These are phyloP conservation scores for Globisporangium abappressorium DNA, from an alignment of 352 stramenopile genomes.

Conservation along the genomic window DNA sequence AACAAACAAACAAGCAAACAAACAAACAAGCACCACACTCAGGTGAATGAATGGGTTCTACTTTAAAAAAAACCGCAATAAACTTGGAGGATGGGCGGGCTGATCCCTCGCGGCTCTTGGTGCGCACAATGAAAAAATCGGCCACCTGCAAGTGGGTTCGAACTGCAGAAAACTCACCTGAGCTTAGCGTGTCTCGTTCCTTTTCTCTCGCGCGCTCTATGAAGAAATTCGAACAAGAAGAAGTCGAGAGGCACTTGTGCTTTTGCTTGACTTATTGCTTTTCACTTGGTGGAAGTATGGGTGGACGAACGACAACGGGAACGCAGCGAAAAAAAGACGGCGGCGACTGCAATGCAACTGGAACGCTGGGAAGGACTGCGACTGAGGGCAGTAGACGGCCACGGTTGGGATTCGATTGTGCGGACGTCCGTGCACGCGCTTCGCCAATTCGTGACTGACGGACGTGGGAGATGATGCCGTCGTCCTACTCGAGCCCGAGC, in stretches of 20 bases:
- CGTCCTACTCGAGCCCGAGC: neutral
- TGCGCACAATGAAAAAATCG: slow-evolving; percentile 12
- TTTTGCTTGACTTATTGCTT: slow-evolving; percentile 6
- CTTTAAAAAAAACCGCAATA: slow-evolving; percentile 3
- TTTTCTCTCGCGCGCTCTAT: neutral
- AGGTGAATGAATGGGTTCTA: neutral
- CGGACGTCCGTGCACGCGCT: neutral
- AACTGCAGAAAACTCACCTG: slow-evolving; percentile 4
- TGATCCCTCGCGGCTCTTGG: slow-evolving; percentile 7
- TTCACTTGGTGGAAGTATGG: neutral
- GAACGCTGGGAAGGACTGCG: neutral
- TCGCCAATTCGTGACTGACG: slow-evolving; percentile 10
- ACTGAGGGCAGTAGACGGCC: slow-evolving; percentile 2
- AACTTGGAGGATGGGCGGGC: neutral
- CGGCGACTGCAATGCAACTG: neutral
- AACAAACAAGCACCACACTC: neutral
- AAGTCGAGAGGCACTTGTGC: neutral
- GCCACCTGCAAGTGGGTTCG: slow-evolving; percentile 10
- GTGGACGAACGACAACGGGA: neutral
- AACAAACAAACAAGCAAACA: neutral
- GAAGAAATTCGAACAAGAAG: neutral
- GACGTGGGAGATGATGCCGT: neutral
- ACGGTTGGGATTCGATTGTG: slow-evolving; percentile 1
- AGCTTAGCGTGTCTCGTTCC: slow-evolving; percentile 1
- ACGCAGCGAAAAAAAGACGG: neutral